Conservation (phyloP, 352 stramenopile species). For the Thraustochytrium sp. region DNA sequence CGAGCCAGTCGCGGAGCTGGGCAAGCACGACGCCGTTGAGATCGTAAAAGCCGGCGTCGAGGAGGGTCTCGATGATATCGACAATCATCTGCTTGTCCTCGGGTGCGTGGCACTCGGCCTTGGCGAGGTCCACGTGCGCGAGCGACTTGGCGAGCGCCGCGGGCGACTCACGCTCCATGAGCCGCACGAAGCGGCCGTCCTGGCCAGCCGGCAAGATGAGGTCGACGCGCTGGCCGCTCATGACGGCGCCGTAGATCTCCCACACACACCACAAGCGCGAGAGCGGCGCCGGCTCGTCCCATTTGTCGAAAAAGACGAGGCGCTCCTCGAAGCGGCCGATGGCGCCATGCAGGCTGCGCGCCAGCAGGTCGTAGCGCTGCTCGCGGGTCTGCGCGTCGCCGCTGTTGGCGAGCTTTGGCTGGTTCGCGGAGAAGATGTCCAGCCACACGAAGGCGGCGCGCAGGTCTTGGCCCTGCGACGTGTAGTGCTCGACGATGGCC, state of each 20-base stretch:
- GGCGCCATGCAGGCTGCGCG: neutral
- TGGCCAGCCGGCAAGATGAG: neutral
- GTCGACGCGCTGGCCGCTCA: neutral
- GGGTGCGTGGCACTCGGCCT: neutral
- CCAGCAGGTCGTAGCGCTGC: neutral
- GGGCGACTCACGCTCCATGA: neutral
- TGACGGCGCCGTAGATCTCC: slow-evolving; percentile 16
- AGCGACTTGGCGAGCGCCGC: neutral
- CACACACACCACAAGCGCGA: slow-evolving; percentile 10
- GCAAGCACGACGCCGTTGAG: neutral
- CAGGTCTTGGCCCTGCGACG: neutral
- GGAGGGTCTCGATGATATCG: neutral
- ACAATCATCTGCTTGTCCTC: neutral
- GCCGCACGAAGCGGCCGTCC: neutral
- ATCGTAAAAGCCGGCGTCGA: neutral
- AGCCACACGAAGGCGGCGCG: neutral
- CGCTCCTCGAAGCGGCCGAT: neutral
- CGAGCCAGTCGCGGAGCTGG: neutral
- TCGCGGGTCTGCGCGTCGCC: no score
- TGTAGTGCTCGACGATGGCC: neutral
- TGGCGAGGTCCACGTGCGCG: neutral
- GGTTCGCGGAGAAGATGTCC: slow-evolving; percentile 21
- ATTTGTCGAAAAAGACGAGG: slow-evolving; percentile 14
- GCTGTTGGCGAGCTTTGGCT: neutral
- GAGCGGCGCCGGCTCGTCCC: neutral